A percentile compares a stretch with the other conserved stretches of the same genome.
Conservation (phyloP, 202 grass and related monocot genomes). For the Bolboschoenoplectus hybrid region DNA sequence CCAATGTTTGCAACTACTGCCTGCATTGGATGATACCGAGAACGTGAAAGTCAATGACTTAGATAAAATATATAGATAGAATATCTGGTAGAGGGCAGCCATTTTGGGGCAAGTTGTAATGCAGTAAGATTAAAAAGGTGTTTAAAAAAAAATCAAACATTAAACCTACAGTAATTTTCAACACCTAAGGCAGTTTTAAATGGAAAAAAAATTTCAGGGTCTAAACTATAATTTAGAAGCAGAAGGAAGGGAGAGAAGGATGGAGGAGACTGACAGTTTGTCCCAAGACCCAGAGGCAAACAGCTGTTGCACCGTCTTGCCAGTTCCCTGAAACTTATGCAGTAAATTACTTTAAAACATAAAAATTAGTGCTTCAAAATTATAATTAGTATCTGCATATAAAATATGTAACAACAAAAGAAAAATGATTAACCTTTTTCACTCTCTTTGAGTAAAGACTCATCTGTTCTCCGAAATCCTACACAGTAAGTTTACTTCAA, state of each 20-base stretch:
- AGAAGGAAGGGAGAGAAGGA: constrained; percentile 15
- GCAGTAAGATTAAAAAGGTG: not conserved
- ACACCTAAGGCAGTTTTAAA: not conserved
- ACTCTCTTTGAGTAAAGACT: constrained; percentile 82
- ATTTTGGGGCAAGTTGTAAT: not conserved
- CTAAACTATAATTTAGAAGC: not conserved
- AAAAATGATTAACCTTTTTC: constrained; percentile 54
- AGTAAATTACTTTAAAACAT: constrained; percentile 6
- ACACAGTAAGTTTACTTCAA: constrained; percentile 9
- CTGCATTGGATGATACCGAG: constrained; percentile 46
- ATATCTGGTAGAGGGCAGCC: not conserved
- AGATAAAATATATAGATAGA: constrained; percentile 9
- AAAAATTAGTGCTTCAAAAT: not conserved
- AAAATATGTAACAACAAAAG: constrained; percentile 24
- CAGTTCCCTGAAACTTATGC: constrained; percentile 66
- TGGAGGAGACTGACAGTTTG: constrained; percentile 57
- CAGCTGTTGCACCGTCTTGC: constrained; percentile 97
- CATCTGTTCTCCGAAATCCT: constrained; percentile 81
- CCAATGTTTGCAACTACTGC: constrained; percentile 87
- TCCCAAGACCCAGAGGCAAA: constrained; percentile 87
- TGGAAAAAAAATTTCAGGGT: not conserved
- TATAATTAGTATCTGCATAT: not conserved
- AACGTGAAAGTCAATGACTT: constrained; percentile 27
- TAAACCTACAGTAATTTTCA: not conserved
- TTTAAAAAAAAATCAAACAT: not conserved